Base-by-base conservation (phyloP, 129 eudicot species). In the Tanacetum coccineum region DNA sequence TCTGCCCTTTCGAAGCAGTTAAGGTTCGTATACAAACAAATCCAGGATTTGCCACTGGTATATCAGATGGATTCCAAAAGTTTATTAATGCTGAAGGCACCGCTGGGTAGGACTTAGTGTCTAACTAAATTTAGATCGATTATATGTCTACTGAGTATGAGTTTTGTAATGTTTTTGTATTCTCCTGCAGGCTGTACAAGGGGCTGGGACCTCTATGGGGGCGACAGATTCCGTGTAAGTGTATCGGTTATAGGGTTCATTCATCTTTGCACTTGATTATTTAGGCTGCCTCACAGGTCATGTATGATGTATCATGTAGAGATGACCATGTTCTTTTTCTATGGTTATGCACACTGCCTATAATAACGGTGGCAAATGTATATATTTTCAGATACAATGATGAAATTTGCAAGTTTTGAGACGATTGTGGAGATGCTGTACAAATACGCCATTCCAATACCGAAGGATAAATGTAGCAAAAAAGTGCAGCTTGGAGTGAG, bases 21-120 rank as follows among this genome's bases (percentile, higher is more conserved):
- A 91, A 91, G 83, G 97, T 91, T 78, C 96, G 97, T 50, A 82
- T 91, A 30, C 97, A 91, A 76, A 91, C 97, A 60, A 95, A 91
- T 71, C 96, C 97, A 19, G 88, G 91, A 61, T 91, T 91, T 63
- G 96, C 97, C 61, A 83, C 65, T 51, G 97, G 97, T 13, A 69
- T 91, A 72, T 75, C 88, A 20, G 97, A 91, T 76, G 95, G 94
- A 66, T 67, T 91, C 54, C 88, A 89, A 21, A 91, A 91, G 77
- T 62, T 91, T 49, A 50, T 91, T 77, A 79, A 66, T 58, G 69
- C 88, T 63, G 96, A 91, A 81, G 97, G 95, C 69, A 77, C 76
- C 44, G 59, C 70, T 14, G 96, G 96, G 95, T 91, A 85, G 13
- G 78, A 25, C 47, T 30, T 54, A 49, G 57, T 19, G 36, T 26